Percentiles rank a stretch among this genome's conserved stretches.
These are phyloP conservation scores for Sarocladiaceae sp. DNA, from an alignment of 2,329 filamentous ascomycete genomes.

Conservation along the genomic window DNA sequence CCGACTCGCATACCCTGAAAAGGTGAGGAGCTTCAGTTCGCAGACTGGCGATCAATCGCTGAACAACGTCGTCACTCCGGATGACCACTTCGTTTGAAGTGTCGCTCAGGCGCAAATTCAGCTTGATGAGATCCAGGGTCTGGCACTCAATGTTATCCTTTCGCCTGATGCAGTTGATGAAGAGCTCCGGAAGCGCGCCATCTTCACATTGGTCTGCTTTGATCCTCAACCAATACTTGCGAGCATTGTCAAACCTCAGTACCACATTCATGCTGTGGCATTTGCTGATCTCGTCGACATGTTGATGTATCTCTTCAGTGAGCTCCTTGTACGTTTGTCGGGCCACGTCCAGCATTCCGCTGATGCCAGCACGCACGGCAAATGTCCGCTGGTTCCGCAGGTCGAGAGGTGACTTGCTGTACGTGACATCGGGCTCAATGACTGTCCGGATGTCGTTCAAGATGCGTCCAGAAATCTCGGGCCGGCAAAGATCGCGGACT, in stretches of 20 bases:
- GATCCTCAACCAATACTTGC: constrained; percentile 77
- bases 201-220: constrained; percentile 58
- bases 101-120: constrained; percentile 72
- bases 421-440: constrained; percentile 78
- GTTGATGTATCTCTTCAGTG: constrained; percentile 69
- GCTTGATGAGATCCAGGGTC: constrained; percentile 77
- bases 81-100: constrained; percentile 80
- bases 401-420: constrained; percentile 75
- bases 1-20: constrained; percentile 80
- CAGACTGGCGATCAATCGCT: constrained; percentile 68
- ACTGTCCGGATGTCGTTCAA: constrained; percentile 60
- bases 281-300: constrained; percentile 62
- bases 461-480: constrained; percentile 56
- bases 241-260: constrained; percentile 70
- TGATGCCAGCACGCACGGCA: constrained; percentile 81
- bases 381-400: constrained; percentile 86
- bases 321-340: constrained; percentile 87
- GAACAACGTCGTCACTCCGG: constrained; percentile 74
- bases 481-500: constrained; percentile 66
- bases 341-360: constrained; percentile 82
- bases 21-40: constrained; percentile 66
- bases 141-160: constrained; percentile 82
- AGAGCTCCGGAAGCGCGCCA: constrained; percentile 55
- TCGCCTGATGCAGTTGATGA: constrained; percentile 73
- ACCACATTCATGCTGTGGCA: constrained; percentile 56